Evolutionary conservation across 352 stramenopile genomes (phyloP).

Genomic region (Phytopythium ostracodes): DNA sequence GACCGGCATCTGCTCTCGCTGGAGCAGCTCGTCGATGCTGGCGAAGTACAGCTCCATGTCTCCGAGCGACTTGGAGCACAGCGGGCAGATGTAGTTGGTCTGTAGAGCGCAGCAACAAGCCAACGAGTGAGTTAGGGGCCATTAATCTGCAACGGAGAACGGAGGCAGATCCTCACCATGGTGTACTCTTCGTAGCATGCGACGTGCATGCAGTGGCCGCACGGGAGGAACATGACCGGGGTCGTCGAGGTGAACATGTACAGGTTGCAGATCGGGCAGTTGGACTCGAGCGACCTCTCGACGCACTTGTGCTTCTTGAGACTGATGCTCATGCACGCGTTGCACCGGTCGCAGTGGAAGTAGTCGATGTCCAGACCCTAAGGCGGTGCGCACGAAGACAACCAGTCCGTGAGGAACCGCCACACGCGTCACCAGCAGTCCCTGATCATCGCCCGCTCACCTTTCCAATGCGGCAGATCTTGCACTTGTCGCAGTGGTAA

Average conservation of each 20-base stretch:
- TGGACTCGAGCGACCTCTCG: conserved; percentile 92
- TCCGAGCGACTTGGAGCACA: conserved; percentile 94
- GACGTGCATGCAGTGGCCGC: conserved; percentile 96
- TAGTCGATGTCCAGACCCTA: conserved; percentile 95
- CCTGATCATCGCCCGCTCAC: conserved; percentile 12
- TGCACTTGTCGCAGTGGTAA: conserved; percentile 98
- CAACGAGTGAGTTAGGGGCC: conserved; percentile 1
- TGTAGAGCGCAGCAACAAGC: conserved; percentile 14
- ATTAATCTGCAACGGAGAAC: not conserved
- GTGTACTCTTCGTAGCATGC: conserved; percentile 94
- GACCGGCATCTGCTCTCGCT: conserved; percentile 71
- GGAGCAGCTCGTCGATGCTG: conserved; percentile 79
- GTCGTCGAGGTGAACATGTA: conserved; percentile 96
- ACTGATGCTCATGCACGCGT: conserved; percentile 94
- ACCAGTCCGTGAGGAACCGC: not conserved
- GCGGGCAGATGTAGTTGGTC: conserved; percentile 93
- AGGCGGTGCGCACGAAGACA: not conserved
- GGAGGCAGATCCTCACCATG: conserved; percentile 30
- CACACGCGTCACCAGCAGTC: not conserved
- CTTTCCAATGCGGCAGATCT: conserved; percentile 94
- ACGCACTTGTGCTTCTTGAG: conserved; percentile 93
- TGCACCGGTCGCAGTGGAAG: conserved; percentile 98
- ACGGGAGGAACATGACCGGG: conserved; percentile 92
- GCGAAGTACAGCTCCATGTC: conserved; percentile 92
- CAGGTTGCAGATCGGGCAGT: conserved; percentile 94